Conservation (phyloP, 805 yeast genomes). For the Gaillardinia entomophila region DNA sequence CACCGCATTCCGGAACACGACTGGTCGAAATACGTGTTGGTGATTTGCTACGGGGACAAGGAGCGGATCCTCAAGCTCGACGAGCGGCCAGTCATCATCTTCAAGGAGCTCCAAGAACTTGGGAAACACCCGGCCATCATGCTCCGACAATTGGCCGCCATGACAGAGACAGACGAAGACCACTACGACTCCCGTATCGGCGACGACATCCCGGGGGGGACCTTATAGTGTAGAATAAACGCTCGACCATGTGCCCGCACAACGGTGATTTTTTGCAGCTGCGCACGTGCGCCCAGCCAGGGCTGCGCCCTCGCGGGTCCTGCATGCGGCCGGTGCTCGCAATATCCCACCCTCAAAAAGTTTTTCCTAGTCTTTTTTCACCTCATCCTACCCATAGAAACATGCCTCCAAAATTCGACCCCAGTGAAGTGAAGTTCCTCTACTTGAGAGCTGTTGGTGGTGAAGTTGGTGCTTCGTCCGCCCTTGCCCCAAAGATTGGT, state of each 20-base stretch:
- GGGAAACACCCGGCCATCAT: conserved; percentile 89
- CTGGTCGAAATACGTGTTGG: conserved; percentile 84
- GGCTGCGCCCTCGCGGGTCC: not conserved
- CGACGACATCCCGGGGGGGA: conserved; percentile 41
- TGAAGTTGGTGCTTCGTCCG: conserved; percentile 99
- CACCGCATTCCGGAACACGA: conserved; percentile 74
- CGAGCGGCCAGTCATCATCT: conserved; percentile 83
- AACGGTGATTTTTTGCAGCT: conserved; percentile 1
- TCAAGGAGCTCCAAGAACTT: conserved; percentile 76
- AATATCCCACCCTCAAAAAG: conserved; percentile 7
- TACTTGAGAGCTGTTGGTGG: conserved; percentile 99
- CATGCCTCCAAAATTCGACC: conserved; percentile 99
- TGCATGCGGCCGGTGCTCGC: not conserved
- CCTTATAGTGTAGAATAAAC: conserved; percentile 14
- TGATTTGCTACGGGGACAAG: conserved; percentile 85
- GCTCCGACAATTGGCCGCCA: conserved; percentile 76
- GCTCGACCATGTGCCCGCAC: not conserved
- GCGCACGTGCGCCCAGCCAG: conserved; percentile 2
- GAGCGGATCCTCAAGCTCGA: conserved; percentile 78
- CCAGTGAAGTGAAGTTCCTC: conserved; percentile 95
- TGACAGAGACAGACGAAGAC: conserved; percentile 8
- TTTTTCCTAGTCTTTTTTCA: conserved; percentile 4
- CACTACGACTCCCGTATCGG: conserved; percentile 37
- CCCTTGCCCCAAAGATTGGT: conserved; percentile 99
- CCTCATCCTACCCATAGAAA: conserved; percentile 13